phyloP scores from a whole-genome alignment of 306 rosid species.

The Sechiopsis laciniata region DNA sequence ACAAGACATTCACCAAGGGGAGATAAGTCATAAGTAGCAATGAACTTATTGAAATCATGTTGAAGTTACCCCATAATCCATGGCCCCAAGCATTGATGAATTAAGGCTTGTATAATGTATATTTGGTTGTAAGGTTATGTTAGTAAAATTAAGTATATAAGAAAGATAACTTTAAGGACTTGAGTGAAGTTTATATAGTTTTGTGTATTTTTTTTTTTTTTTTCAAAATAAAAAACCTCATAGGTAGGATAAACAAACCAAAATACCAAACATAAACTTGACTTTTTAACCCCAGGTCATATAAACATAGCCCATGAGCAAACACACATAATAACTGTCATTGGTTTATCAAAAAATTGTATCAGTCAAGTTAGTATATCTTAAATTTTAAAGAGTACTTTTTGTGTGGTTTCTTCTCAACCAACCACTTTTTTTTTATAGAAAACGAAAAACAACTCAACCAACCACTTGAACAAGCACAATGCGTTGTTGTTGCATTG shows the following conservation, averaged over 20 bases:
- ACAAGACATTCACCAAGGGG: no score
- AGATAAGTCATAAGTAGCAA: no score
- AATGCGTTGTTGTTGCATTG: not conserved
- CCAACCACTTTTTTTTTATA: not conserved
- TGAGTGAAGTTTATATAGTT: not conserved
- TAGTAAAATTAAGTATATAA: not conserved
- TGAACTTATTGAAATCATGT: no score
- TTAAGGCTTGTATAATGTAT: not conserved
- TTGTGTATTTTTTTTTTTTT: not conserved
- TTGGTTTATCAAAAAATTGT: not conserved
- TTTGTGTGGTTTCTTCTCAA: not conserved
- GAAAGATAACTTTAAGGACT: not conserved
- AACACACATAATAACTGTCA: not conserved
- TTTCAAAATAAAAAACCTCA: not conserved
- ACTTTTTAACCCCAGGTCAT: no score
- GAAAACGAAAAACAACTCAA: no score
- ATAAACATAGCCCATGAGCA: no score
- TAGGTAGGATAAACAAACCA: no score
- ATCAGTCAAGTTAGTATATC: not conserved
- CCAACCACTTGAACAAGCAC: conserved; percentile 20
- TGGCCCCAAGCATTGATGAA: no score
- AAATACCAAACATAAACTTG: no score
- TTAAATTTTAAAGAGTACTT: not conserved
- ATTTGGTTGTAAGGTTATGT: not conserved
- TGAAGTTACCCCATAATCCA: no score